Evolutionary conservation across 148 eudicot species (phyloP).

Genomic region (Silene conica): DNA sequence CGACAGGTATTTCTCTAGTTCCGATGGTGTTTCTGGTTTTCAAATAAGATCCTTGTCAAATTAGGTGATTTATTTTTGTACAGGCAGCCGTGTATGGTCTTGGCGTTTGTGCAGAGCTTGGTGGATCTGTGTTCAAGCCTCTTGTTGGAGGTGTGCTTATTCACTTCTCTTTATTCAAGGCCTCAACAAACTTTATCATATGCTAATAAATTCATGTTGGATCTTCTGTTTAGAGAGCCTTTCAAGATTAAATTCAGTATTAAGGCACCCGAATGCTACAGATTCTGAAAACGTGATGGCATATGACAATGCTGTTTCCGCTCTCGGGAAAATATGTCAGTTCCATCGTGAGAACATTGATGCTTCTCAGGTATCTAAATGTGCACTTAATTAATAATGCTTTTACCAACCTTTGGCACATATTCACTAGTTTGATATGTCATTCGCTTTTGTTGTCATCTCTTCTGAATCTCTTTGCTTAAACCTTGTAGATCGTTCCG

Average conservation of each 20-base stretch:
- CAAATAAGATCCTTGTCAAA: background rate
- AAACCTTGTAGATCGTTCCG: constrained; percentile 32
- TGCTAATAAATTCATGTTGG: background rate
- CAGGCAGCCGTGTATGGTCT: constrained; percentile 99
- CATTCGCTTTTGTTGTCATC: background rate
- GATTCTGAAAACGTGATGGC: constrained; percentile 37
- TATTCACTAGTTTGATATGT: background rate
- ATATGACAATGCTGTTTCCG: constrained; percentile 51
- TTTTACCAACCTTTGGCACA: background rate
- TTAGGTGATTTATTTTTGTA: constrained; percentile 8
- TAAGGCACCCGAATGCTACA: constrained; percentile 38
- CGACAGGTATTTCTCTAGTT: constrained; percentile 27
- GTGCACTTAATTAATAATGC: no score
- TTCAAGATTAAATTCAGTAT: constrained; percentile 35
- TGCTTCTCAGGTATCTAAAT: constrained; percentile 38
- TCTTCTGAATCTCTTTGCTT: background rate
- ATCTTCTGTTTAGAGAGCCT: constrained; percentile 34
- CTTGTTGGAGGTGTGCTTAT: constrained; percentile 40
- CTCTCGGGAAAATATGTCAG: constrained; percentile 44
- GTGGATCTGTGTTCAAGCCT: constrained; percentile 61
- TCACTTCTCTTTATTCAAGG: background rate
- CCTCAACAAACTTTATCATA: background rate
- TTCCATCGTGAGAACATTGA: constrained; percentile 41
- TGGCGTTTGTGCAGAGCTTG: constrained; percentile 97
- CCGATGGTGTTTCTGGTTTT: constrained; percentile 13